A percentile compares a stretch with the other conserved stretches of the same genome.
Evolutionary conservation across 768 basidiomycete species (phyloP).

Genomic region (Mycena leptocephala): DNA sequence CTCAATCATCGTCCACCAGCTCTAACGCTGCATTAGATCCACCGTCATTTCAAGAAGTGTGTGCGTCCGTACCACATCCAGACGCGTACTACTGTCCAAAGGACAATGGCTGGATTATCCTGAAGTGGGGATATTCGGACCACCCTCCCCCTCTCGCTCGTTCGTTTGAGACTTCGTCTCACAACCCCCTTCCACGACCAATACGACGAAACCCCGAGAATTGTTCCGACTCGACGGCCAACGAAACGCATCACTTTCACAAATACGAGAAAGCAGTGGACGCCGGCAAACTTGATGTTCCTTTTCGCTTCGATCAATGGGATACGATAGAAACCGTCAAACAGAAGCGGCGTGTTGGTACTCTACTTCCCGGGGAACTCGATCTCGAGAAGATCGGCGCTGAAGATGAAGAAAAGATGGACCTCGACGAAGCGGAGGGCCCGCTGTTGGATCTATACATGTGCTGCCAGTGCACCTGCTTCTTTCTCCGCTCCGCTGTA

Average conservation of each 20-base stretch:
- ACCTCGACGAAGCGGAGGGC: slow-evolving; percentile 62
- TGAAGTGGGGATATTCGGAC: slow-evolving; percentile 78
- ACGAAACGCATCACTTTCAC: slow-evolving; percentile 89
- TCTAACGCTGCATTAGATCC: slow-evolving; percentile 40
- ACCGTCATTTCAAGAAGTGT: slow-evolving; percentile 76
- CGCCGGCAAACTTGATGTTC: slow-evolving; percentile 76
- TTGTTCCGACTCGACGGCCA: slow-evolving; percentile 45
- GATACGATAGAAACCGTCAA: slow-evolving; percentile 66
- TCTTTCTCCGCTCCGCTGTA: slow-evolving; percentile 78
- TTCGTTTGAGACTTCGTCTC: slow-evolving; percentile 62
- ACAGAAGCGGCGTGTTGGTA: slow-evolving; percentile 63
- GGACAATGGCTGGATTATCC: slow-evolving; percentile 88
- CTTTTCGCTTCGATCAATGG: slow-evolving; percentile 75
- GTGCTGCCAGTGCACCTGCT: slow-evolving; percentile 89
- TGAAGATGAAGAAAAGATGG: slow-evolving; percentile 49
- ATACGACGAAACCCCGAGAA: slow-evolving; percentile 43
- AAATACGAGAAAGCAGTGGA: slow-evolving; percentile 81
- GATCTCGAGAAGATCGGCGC: slow-evolving; percentile 62
- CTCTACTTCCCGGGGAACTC: slow-evolving; percentile 54
- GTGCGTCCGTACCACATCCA: slow-evolving; percentile 84
- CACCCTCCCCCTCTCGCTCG: slow-evolving; percentile 74
- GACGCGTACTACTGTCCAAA: slow-evolving; percentile 88
- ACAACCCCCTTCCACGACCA: slow-evolving; percentile 72
- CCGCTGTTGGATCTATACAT: slow-evolving; percentile 83
- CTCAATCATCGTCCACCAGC: slow-evolving; percentile 24